Percentiles rank a stretch among this genome's conserved stretches.
phyloP scores from a whole-genome alignment of 176 grass and related monocot species.

The Carex kokanica region DNA sequence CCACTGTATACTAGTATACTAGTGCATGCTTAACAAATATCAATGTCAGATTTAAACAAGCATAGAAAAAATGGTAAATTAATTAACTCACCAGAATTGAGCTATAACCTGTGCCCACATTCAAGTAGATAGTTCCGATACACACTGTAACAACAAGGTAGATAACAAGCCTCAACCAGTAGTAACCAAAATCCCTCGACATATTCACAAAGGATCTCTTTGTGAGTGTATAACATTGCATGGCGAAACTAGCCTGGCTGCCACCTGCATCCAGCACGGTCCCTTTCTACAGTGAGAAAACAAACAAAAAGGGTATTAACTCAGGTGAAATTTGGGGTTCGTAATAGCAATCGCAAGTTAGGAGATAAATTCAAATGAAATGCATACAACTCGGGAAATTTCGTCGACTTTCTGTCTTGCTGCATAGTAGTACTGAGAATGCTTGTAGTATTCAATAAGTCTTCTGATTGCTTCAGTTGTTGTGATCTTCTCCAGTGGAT shows the following conservation, averaged over 20 bases:
- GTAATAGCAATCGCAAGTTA: neutral
- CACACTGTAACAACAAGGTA: constrained; percentile 93
- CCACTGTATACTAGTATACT: neutral
- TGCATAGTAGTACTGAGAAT: constrained; percentile 55
- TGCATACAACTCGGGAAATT: constrained; percentile 72
- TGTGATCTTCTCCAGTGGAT: constrained; percentile 66
- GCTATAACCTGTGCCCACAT: constrained; percentile 85
- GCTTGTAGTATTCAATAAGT: constrained; percentile 58
- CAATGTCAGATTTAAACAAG: neutral
- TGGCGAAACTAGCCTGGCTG: constrained; percentile 83
- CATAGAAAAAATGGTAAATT: neutral
- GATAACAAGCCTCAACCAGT: constrained; percentile 95
- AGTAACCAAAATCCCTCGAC: constrained; percentile 95
- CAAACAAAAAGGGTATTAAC: neutral
- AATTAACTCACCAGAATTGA: constrained; percentile 70
- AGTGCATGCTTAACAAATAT: neutral
- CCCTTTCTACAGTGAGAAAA: constrained; percentile 66
- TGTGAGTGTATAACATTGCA: constrained; percentile 68
- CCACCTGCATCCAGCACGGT: constrained; percentile 80
- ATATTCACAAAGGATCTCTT: constrained; percentile 89
- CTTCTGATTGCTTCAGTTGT: constrained; percentile 74
- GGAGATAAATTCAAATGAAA: constrained; percentile 15
- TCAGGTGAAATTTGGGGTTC: neutral
- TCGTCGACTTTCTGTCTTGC: constrained; percentile 72
- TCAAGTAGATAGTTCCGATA: constrained; percentile 93